Evolutionary conservation across 2,329 filamentous ascomycete species (phyloP).

Genomic region (Penicillium sp.): DNA sequence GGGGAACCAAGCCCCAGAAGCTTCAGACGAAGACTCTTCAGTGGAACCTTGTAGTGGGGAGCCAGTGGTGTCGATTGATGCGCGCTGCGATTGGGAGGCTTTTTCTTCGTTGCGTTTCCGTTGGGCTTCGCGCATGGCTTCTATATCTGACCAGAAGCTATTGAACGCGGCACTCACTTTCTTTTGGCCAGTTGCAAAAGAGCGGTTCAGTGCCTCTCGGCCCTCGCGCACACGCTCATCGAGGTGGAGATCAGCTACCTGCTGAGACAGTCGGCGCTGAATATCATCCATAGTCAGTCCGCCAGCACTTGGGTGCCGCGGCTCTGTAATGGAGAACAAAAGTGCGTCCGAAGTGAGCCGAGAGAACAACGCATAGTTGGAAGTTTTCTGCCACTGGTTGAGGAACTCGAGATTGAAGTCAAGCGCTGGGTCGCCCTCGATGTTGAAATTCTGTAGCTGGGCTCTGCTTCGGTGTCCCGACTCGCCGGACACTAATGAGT

Average conservation of each 20-base stretch:
- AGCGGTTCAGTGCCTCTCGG: slow-evolving; percentile 80
- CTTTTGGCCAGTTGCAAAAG: slow-evolving; percentile 81
- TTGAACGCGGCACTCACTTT: slow-evolving; percentile 86
- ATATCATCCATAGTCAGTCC: slow-evolving; percentile 92
- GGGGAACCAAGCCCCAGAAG: slow-evolving; percentile 29
- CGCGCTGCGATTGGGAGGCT: slow-evolving; percentile 28
- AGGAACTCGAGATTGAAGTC: slow-evolving; percentile 87
- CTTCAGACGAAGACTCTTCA: slow-evolving; percentile 12
- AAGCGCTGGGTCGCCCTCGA: slow-evolving; percentile 76
- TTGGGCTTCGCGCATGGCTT: slow-evolving; percentile 72
- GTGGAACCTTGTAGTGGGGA: slow-evolving; percentile 29
- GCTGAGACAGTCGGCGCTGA: slow-evolving; percentile 81
- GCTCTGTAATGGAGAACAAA: slow-evolving; percentile 91
- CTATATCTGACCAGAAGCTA: slow-evolving; percentile 86
- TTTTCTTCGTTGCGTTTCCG: slow-evolving; percentile 50
- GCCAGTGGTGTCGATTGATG: slow-evolving; percentile 26
- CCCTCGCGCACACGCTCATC: slow-evolving; percentile 85
- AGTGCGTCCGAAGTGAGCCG: slow-evolving; percentile 71
- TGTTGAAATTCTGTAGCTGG: slow-evolving; percentile 57
- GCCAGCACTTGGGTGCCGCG: slow-evolving; percentile 87
- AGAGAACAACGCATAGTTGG: slow-evolving; percentile 90
- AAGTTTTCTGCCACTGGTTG: slow-evolving; percentile 79
- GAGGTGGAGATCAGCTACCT: slow-evolving; percentile 88
- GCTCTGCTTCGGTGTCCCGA: slow-evolving; percentile 39
- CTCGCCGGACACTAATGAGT: slow-evolving; percentile 48